Percentiles rank a stretch among this genome's conserved stretches.
These are phyloP conservation scores for Aureobasidium uvarum DNA, from an alignment of 2,329 filamentous ascomycete genomes.

Conservation along the genomic window DNA sequence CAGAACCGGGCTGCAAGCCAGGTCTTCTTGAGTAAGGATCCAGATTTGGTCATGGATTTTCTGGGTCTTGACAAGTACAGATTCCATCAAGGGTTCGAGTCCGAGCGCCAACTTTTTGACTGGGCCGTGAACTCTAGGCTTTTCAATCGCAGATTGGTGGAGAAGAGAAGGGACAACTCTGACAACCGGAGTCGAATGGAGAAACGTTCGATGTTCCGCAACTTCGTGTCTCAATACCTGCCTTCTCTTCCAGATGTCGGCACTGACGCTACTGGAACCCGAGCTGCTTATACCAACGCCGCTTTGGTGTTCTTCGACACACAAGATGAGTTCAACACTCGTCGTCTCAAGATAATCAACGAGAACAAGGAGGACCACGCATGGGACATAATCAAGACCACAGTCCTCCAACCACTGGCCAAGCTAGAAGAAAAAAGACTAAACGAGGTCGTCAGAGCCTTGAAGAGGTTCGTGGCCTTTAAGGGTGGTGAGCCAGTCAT, in stretches of 20 bases:
- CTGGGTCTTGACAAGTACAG: slow-evolving; percentile 56
- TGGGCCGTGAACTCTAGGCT: slow-evolving; percentile 61
- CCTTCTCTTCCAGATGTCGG: slow-evolving; percentile 38
- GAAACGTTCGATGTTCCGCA: slow-evolving; percentile 56
- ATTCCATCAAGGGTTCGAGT: slow-evolving; percentile 58
- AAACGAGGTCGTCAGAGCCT: slow-evolving; percentile 32
- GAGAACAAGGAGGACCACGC: slow-evolving; percentile 32
- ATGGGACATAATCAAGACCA: slow-evolving; percentile 26
- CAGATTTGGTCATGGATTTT: slow-evolving; percentile 58
- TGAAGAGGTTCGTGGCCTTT: slow-evolving; percentile 31
- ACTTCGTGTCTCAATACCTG: slow-evolving; percentile 64
- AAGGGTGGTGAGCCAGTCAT: slow-evolving; percentile 19
- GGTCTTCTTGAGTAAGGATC: slow-evolving; percentile 60
- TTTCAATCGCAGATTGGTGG: slow-evolving; percentile 50
- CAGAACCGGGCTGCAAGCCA: slow-evolving; percentile 54
- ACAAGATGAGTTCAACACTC: slow-evolving; percentile 29
- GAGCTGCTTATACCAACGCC: slow-evolving; percentile 52
- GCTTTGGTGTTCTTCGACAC: slow-evolving; percentile 48
- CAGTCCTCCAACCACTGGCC: slow-evolving; percentile 29
- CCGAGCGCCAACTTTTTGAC: slow-evolving; percentile 57
- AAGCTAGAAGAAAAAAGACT: slow-evolving; percentile 28
- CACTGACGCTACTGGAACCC: slow-evolving; percentile 34
- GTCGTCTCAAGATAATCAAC: slow-evolving; percentile 29
- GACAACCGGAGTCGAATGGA: slow-evolving; percentile 59
- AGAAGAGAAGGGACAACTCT: slow-evolving; percentile 37